Base-by-base conservation (phyloP, 371 early-diverging fungal genomes). In the Nematocida parisii region DNA sequence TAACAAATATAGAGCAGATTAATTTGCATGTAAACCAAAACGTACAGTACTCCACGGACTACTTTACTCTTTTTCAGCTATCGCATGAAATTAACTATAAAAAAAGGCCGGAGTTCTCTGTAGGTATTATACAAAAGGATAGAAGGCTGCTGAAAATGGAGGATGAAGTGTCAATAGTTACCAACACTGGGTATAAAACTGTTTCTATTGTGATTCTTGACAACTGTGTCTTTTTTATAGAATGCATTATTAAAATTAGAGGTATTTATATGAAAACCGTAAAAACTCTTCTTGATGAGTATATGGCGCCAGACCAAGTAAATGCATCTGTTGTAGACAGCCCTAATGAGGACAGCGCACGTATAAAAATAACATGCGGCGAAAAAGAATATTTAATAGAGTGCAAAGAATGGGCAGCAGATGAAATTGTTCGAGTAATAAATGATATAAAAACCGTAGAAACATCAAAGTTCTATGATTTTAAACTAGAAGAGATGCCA, bases 61-160 rank as follows among this genome's bases (percentile, higher is more conserved):
- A 83, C 56, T 86, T 87, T 58, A 72, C 47, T 20, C 55, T 84
- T 1, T 87, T 75, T 67, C 75, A 61, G 40, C 75, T 86, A 4
- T 64, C 55, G 40, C 68, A 84, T 27, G 15, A 6, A 13, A 50
- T 87, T 4, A 55, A 47, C 11, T 85, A 82, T 33, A 62, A 47
- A 2, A 5, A 72, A 20, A 55, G 45, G 11, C 44, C 44, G 46
- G 39, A 0, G 6, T 62, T 77, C 15, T 77, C 80, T 7, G 22
- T 67, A 3, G 80, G 80, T 33, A 70, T 70, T 5, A 67, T 67
- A 22, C 80, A 77, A 39, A 77, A 77, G 42, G 70, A 77, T 27
- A 68, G 80, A 55, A 67, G 71, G 47, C 68, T 68, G 11, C 18
- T 55, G 22, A 60, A 33, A 24, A 33, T 66, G 42, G 80, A 67